Evolutionary conservation across 1,139 yeast genomes (phyloP), one percentile per base, ranked within the genome.

Genomic region (Kodamaea anthophila): DNA sequence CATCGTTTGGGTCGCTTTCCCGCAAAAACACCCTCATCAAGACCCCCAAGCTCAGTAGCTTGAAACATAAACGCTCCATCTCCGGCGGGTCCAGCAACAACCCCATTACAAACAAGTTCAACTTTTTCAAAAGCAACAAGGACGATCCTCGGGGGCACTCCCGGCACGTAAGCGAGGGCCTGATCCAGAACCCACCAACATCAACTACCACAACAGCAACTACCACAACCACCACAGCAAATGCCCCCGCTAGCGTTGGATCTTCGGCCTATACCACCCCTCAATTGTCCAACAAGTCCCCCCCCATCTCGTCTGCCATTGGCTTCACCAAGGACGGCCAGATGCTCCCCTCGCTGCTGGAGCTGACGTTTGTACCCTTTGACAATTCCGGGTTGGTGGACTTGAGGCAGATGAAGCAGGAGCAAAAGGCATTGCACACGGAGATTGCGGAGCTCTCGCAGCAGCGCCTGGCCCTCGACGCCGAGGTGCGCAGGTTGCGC

Each of bases 111-210:
- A 48, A 51, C 23, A 63, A 63, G 37, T 49, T 65, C 32, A 55
- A 51, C 13, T 44, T 65, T 18, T 64, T 65, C 45, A 59, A 56
- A 37, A 38, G 34, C 15, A 48, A 42, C 11, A 51, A 44, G 20
- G 43, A 42, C 6, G 25, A 29, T 9, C 24, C 13, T 21, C 15
- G 28, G 26, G 20, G 55, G 55, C 72, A 65, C 40, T 43, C 64
- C 2, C 59, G 74, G 21, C 60, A 61, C 33, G 62, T 54, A 8
- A 63, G 69, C 27, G 73, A 65, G 21, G 64, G 71, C 4, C 59
- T 68, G 4, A 44, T 60, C 19, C 29, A 21, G 45, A 51, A 8
- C 42, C 46, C 32, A 47, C 45, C 15, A 57, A 58, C 7, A 5
- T 10, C 6, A 9, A 21, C 6, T 4, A 15, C 27, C 8, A 16